A percentile compares a stretch with the other conserved stretches of the same genome.
phyloP scores from a whole-genome alignment of 2,329 filamentous ascomycete species.

The Paecilomyces variotii region DNA sequence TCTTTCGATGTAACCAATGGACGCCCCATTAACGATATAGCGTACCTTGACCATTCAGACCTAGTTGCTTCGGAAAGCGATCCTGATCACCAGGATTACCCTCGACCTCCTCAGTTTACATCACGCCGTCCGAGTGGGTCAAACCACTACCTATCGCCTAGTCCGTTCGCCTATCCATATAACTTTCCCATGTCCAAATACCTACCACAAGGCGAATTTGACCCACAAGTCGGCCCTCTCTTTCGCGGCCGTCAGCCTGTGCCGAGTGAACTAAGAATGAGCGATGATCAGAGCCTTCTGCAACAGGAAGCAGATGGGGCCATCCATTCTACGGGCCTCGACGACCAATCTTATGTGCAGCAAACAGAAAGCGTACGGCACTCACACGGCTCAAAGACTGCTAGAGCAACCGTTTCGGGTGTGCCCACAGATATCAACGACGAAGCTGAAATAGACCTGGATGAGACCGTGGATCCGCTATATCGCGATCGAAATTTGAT shows the following conservation, averaged over 20 bases:
- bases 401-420: slow-evolving; percentile 6
- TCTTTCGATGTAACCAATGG: not conserved
- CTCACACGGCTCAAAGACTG: slow-evolving; percentile 7
- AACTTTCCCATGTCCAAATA: not conserved
- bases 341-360: not conserved
- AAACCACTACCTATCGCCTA: not conserved
- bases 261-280: slow-evolving; percentile 6
- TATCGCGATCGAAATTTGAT: slow-evolving; percentile 6
- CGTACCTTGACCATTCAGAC: not conserved
- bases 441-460: slow-evolving; percentile 12
- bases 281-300: slow-evolving; percentile 5
- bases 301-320: slow-evolving; percentile 1
- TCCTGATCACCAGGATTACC: not conserved
- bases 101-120: not conserved
- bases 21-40: not conserved
- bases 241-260: not conserved
- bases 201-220: not conserved
- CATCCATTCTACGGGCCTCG: not conserved
- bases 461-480: slow-evolving; percentile 8
- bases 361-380: slow-evolving; percentile 3
- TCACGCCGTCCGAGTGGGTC: not conserved
- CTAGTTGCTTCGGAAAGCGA: not conserved
- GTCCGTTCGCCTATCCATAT: not conserved
- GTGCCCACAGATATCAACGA: slow-evolving; percentile 2
- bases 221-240: not conserved